These are phyloP conservation scores for Fusarium vanettenii DNA, from an alignment of 2,329 filamentous ascomycete species.

Conservation along the genomic window DNA sequence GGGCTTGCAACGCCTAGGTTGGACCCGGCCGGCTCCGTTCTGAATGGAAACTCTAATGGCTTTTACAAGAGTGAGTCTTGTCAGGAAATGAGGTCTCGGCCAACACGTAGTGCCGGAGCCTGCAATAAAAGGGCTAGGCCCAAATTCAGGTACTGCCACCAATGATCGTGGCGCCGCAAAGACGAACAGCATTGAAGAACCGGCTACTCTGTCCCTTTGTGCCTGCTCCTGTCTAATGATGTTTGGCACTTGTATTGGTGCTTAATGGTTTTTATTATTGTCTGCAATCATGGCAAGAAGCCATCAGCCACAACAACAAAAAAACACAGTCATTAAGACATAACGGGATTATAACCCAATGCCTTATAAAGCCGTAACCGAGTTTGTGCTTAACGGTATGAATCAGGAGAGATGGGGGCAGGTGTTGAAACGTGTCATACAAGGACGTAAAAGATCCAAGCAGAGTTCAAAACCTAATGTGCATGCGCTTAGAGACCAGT, in stretches of 20 bases:
- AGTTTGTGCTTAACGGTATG: too few species aligned
- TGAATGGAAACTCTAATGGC: neutral
- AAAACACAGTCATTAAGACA: too few species aligned
- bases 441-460: neutral
- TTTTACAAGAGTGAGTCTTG: neutral
- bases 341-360: too few species aligned
- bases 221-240: neutral
- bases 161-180: neutral
- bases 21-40: neutral
- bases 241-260: neutral
- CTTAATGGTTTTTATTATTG: too few species aligned
- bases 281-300: too few species aligned
- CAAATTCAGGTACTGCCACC: neutral
- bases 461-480: neutral
- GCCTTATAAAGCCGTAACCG: too few species aligned
- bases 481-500: neutral
- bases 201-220: neutral
- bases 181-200: too few species aligned
- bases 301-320: too few species aligned
- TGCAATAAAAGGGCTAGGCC: neutral
- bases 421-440: neutral
- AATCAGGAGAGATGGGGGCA: too few species aligned
- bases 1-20: neutral
- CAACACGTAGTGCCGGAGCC: neutral
- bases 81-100: neutral